phyloP scores from a whole-genome alignment of 2,329 filamentous ascomycete genomes.

The Aspergillus luchuensis region DNA sequence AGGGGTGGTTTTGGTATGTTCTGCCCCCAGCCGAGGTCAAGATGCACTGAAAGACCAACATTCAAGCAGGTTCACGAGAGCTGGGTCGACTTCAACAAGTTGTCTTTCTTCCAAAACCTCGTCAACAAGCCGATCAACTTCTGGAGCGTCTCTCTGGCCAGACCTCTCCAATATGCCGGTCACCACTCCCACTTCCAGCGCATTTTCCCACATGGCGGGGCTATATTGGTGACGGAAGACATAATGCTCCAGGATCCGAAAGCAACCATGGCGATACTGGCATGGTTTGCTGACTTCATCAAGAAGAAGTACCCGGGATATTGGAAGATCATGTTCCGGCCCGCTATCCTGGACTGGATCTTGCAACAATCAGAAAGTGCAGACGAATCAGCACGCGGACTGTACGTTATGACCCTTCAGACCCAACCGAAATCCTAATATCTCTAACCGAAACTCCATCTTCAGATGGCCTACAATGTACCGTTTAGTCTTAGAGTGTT shows the following conservation, averaged over 20 bases:
- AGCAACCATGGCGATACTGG: constrained; percentile 35
- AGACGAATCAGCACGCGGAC: constrained; percentile 13
- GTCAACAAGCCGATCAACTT: constrained; percentile 31
- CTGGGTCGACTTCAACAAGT: constrained; percentile 32
- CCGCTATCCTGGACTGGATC: constrained; percentile 40
- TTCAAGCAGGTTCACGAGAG: constrained; percentile 40
- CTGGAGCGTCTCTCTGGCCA: constrained; percentile 38
- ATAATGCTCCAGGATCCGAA: constrained; percentile 36
- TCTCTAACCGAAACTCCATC: not conserved
- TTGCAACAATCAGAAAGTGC: constrained; percentile 26
- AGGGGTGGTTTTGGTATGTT: constrained; percentile 43
- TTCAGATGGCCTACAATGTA: constrained; percentile 32
- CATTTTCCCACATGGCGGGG: constrained; percentile 41
- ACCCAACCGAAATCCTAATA: not conserved
- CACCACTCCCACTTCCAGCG: constrained; percentile 32
- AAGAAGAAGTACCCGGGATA: constrained; percentile 29
- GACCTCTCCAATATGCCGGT: constrained; percentile 28
- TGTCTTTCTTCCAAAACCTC: constrained; percentile 31
- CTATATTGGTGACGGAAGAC: constrained; percentile 46
- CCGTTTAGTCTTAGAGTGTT: constrained; percentile 28
- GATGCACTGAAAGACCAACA: constrained; percentile 10
- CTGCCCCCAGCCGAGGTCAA: not conserved
- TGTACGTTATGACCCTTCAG: constrained; percentile 21
- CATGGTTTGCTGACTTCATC: constrained; percentile 36
- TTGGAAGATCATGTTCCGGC: constrained; percentile 44